These are phyloP conservation scores for Chionographis japonica DNA, from an alignment of 106 monocot genomes.

Conservation along the genomic window DNA sequence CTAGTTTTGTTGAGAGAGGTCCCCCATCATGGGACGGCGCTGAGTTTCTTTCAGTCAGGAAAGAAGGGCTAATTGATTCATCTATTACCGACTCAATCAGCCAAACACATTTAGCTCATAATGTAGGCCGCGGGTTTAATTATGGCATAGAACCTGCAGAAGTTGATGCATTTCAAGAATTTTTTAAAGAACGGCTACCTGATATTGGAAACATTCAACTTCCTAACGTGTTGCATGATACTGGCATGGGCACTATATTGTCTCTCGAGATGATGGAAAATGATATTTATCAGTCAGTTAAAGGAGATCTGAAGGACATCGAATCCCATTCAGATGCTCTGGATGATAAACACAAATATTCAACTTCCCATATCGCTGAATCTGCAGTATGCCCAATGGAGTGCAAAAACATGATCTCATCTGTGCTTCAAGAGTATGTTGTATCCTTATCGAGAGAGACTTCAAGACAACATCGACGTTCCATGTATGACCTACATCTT, in stretches of 20 bases:
- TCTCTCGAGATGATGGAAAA: conserved; percentile 57
- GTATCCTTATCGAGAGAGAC: conserved; percentile 15
- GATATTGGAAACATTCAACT: conserved; percentile 19
- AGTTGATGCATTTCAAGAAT: conserved; percentile 25
- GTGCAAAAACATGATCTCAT: conserved; percentile 4
- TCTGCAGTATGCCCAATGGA: conserved; percentile 8
- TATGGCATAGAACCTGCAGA: conserved; percentile 35
- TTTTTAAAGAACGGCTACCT: conserved; percentile 24
- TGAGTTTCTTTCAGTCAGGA: conserved; percentile 9
- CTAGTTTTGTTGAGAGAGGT: conserved; percentile 66
- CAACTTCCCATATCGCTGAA: conserved; percentile 8
- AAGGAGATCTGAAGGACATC: conserved; percentile 20
- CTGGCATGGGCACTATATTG: neutral
- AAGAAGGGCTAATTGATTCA: conserved; percentile 22
- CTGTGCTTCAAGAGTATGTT: conserved; percentile 25
- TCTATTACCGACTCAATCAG: conserved; percentile 18
- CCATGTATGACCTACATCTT: conserved; percentile 10
- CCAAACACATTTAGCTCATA: conserved; percentile 15
- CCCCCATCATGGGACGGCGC: conserved; percentile 59
- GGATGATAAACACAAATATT: neutral
- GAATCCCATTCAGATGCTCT: conserved; percentile 14
- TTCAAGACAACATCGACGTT: conserved; percentile 23
- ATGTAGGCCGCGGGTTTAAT: conserved; percentile 15
- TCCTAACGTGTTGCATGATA: conserved; percentile 15
- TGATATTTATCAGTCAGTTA: conserved; percentile 44